Conservation (phyloP, 768 basidiomycete genomes). For the Austroboletus festivus region DNA sequence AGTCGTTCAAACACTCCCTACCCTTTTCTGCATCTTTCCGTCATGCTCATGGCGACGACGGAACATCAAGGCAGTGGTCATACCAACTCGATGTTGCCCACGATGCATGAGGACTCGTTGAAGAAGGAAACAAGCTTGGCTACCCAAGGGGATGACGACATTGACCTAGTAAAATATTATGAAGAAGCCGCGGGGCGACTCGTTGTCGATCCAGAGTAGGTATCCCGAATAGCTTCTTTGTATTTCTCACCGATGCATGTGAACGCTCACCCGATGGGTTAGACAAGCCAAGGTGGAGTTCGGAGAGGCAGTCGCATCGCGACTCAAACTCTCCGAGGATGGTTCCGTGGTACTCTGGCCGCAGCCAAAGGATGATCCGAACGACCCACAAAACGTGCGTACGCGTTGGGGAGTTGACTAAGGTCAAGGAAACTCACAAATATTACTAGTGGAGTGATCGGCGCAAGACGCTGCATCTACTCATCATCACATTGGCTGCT, state of each 20-base stretch:
- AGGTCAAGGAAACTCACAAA: neutral
- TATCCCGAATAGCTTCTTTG: neutral
- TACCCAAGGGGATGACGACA: constrained; percentile 1
- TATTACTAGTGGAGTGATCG: constrained; percentile 41
- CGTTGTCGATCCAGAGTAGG: constrained; percentile 59
- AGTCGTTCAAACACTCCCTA: no score
- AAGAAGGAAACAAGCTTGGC: neutral
- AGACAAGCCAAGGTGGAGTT: constrained; percentile 50
- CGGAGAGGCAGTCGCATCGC: constrained; percentile 42
- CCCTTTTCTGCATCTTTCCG: no score
- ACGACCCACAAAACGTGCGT: constrained; percentile 54
- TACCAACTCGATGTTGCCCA: neutral
- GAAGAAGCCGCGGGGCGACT: constrained; percentile 56
- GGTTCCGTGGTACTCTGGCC: constrained; percentile 53
- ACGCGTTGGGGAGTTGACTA: neutral
- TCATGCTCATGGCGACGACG: neutral
- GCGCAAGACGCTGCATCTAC: constrained; percentile 44
- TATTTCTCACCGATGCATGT: neutral
- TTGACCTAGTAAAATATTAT: constrained; percentile 44
- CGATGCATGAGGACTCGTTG: constrained; percentile 1
- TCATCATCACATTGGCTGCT: constrained; percentile 49
- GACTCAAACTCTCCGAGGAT: constrained; percentile 44
- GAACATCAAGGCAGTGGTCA: neutral
- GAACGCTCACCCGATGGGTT: neutral
- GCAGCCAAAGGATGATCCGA: constrained; percentile 46